A percentile compares a stretch with the other conserved stretches of the same genome.
These are phyloP conservation scores for Paramyrothecium roridum DNA, from an alignment of 2,329 filamentous ascomycete genomes.

Conservation along the genomic window DNA sequence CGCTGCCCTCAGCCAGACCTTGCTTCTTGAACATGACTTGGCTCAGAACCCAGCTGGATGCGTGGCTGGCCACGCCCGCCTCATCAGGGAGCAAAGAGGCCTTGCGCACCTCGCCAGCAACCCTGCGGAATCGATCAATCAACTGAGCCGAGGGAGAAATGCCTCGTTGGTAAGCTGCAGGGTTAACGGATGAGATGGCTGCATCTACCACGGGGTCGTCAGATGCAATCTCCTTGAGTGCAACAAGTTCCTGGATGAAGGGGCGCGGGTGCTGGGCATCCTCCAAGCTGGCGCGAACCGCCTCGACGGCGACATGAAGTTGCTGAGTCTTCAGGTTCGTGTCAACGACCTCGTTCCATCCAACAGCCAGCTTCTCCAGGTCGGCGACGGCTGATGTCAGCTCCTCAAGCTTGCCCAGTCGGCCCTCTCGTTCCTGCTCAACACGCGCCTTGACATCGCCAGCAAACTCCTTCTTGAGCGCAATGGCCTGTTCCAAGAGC, in stretches of 20 bases:
- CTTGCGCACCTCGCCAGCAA: conserved; percentile 90
- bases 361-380: conserved; percentile 80
- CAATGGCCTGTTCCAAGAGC: conserved; percentile 85
- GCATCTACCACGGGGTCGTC: conserved; percentile 86
- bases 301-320: conserved; percentile 92
- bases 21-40: conserved; percentile 97
- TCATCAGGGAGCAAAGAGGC: conserved; percentile 88
- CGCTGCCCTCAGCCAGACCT: conserved; percentile 75
- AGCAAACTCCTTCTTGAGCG: conserved; percentile 81
- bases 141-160: conserved; percentile 81
- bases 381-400: conserved; percentile 75
- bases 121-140: conserved; percentile 92
- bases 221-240: conserved; percentile 85
- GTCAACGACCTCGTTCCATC: conserved; percentile 90
- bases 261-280: conserved; percentile 69
- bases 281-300: conserved; percentile 80
- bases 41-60: conserved; percentile 83
- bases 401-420: conserved; percentile 80
- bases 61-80: conserved; percentile 90
- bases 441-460: conserved; percentile 76
- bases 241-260: conserved; percentile 89
- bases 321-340: conserved; percentile 91
- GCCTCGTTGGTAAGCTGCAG: conserved; percentile 86
- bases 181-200: conserved; percentile 95
- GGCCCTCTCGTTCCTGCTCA: conserved; percentile 82